Conservation (phyloP, 306 rosid species). For the Vachellia collinsii region DNA sequence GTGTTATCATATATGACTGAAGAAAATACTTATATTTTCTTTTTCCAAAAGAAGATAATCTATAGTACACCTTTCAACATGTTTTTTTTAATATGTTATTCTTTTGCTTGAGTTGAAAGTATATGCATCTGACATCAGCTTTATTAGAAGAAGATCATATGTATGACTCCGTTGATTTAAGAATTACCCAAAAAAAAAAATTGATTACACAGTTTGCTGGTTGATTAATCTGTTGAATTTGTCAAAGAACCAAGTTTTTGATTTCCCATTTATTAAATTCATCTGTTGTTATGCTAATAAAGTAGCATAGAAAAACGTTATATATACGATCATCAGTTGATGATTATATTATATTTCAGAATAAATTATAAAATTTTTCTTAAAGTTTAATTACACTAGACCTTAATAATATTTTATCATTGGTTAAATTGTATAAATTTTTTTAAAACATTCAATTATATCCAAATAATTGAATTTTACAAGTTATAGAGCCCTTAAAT, state of each 20-base stretch:
- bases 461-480: neutral
- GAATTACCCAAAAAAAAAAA: neutral
- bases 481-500: too few relatives aligned
- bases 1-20: neutral
- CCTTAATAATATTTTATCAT: neutral
- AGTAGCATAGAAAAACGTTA: neutral
- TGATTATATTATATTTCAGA: neutral
- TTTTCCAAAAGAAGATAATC: neutral
- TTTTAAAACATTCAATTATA: neutral
- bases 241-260: neutral
- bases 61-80: neutral
- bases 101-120: neutral
- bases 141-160: neutral
- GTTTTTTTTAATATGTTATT: neutral
- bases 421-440: neutral
- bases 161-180: neutral
- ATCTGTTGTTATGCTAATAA: neutral
- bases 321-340: neutral
- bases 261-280: neutral
- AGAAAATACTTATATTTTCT: neutral
- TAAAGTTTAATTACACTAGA: neutral
- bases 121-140: neutral
- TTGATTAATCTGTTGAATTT: slow-evolving; percentile 5
- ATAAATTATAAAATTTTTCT: neutral
- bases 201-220: slow-evolving; percentile 2